Conservation (phyloP, 768 basidiomycete species). For the Lactarius pseudohatsudake region DNA sequence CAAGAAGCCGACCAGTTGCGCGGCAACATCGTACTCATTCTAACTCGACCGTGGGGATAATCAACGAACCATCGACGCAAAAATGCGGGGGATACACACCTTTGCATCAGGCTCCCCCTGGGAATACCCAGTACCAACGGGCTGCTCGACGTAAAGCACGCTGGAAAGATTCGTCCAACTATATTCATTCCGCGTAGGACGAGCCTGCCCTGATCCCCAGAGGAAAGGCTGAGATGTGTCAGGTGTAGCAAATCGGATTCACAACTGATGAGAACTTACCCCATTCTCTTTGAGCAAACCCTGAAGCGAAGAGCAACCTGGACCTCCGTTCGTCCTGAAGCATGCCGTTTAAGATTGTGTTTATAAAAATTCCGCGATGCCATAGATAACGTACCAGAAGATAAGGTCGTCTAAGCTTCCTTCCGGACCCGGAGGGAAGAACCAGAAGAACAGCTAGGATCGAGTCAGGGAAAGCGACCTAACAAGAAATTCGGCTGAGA, state of each 20-base stretch:
- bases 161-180: slow-evolving; percentile 83
- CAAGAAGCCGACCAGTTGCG: slow-evolving; percentile 58
- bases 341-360: too few species aligned
- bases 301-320: slow-evolving; percentile 73
- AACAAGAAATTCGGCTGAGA: background rate
- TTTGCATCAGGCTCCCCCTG: slow-evolving; percentile 62
- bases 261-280: slow-evolving; percentile 41
- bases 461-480: background rate
- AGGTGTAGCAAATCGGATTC: background rate
- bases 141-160: slow-evolving; percentile 74
- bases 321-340: slow-evolving; percentile 75
- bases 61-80: background rate
- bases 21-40: slow-evolving; percentile 58
- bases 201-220: slow-evolving; percentile 64
- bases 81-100: slow-evolving; percentile 29
- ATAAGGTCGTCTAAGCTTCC: slow-evolving; percentile 73
- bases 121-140: slow-evolving; percentile 77
- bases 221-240: slow-evolving; percentile 53
- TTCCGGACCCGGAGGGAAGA: slow-evolving; percentile 74
- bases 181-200: slow-evolving; percentile 60
- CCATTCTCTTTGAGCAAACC: slow-evolving; percentile 76
- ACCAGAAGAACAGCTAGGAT: slow-evolving; percentile 78
- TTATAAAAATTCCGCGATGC: background rate
- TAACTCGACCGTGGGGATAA: slow-evolving; percentile 19
- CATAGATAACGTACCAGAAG: slow-evolving; percentile 55